Base-by-base conservation (phyloP, 768 basidiomycete genomes). In the Mycena vulgaris region DNA sequence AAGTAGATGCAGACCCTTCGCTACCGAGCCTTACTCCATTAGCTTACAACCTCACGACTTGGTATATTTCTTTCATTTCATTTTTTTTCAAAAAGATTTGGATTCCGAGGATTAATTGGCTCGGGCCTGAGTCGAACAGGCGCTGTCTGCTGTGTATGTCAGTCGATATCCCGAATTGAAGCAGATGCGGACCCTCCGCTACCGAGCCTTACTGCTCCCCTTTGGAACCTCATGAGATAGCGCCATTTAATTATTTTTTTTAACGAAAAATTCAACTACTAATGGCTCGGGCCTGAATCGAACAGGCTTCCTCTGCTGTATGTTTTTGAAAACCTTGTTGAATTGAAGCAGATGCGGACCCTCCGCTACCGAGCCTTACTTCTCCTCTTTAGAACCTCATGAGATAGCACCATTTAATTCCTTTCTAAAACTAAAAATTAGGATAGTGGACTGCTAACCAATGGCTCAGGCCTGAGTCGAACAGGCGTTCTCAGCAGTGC, bases 1-100 rank as follows among this genome's bases (percentile, higher is more conserved):
- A 40, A 28, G 57, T n/a, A 55, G 66, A 52, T 47, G 39, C 42
- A 33, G 66, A 55, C 66, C 66, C 3, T 33, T 51, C 40, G 52
- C 57, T 23, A 60, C 51, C 48, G 39, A 68, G 63, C 63, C 55
- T 28, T 65, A 47, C 28, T 45, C 19, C 23, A 28, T 48, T 5
- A 25, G n/a, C 4, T 47, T 30, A 7, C 30, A 48, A 35, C 27
- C 13, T 21, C n/a, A 14, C n/a, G 2, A 60, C 7, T 3, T 33
- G 45, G 14, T 9, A n/a, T n/a, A n/a, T n/a, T n/a, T n/a, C n/a
- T n/a, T n/a, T n/a, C n/a, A n/a, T n/a, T n/a, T n/a, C n/a, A n/a
- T n/a, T n/a, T n/a, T n/a, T 45, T n/a, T 3, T n/a, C 2, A 49
- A 49, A 28, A 25, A 27, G 48, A 3, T 25, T 21, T 2, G 5